phyloP scores from a whole-genome alignment of 2,329 filamentous ascomycete genomes.

The Amphichorda felina region DNA sequence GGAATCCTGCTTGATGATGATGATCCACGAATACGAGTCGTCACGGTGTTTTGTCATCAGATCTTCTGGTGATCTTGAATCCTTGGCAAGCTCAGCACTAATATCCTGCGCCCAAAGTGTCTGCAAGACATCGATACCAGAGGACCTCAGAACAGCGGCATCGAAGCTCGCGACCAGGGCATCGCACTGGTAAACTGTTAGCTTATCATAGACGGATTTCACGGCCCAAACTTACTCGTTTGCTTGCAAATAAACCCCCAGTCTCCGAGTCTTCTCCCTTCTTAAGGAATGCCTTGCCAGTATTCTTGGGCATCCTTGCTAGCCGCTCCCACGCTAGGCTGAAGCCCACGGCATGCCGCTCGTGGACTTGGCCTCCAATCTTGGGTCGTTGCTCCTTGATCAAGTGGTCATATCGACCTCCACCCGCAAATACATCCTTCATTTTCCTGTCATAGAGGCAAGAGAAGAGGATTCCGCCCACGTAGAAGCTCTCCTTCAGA shows the following conservation, averaged over 20 bases:
- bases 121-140: conserved; percentile 66
- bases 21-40: conserved; percentile 72
- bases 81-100: conserved; percentile 75
- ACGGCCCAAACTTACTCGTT: conserved; percentile 38
- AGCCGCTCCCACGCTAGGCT: conserved; percentile 82
- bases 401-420: conserved; percentile 82
- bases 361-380: conserved; percentile 46
- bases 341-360: conserved; percentile 81
- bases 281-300: conserved; percentile 52
- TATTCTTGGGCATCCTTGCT: conserved; percentile 48
- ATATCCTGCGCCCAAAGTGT: conserved; percentile 75
- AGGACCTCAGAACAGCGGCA: conserved; percentile 58
- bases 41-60: conserved; percentile 65
- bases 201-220: neutral
- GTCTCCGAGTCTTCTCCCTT: conserved; percentile 55
- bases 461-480: conserved; percentile 77
- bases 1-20: conserved; percentile 72
- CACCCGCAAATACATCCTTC: conserved; percentile 80
- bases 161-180: conserved; percentile 86
- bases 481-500: conserved; percentile 85
- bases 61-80: conserved; percentile 69
- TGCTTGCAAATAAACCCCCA: conserved; percentile 45
- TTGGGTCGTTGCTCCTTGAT: conserved; percentile 75
- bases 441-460: conserved; percentile 79
- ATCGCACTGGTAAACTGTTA: conserved; percentile 50